phyloP scores from a whole-genome alignment of 495 filamentous ascomycete species.

The Ramalina intermedia region DNA sequence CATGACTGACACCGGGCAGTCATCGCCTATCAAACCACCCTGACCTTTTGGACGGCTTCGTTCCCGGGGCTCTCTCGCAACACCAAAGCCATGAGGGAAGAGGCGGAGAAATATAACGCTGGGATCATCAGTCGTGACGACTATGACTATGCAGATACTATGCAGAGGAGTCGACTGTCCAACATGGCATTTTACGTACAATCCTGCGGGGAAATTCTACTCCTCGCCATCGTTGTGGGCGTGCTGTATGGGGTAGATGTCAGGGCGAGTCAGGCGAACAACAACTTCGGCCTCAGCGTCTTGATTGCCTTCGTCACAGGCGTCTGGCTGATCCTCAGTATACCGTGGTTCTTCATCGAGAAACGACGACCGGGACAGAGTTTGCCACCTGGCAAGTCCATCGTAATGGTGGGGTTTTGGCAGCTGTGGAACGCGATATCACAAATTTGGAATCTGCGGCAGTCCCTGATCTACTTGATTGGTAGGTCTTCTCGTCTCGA shows the following conservation, averaged over 20 bases:
- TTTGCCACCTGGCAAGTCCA: conserved; percentile 28
- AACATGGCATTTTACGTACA: conserved; percentile 51
- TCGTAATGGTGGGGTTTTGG: conserved; percentile 42
- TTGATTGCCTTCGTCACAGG: conserved; percentile 50
- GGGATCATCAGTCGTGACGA: conserved; percentile 41
- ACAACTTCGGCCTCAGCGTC: conserved; percentile 51
- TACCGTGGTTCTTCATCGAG: conserved; percentile 52
- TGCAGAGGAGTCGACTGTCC: conserved; percentile 45
- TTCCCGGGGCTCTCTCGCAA: conserved; percentile 50
- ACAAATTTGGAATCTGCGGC: conserved; percentile 49
- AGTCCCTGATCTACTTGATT: conserved; percentile 47
- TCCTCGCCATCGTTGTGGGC: conserved; percentile 46
- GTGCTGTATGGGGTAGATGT: conserved; percentile 47
- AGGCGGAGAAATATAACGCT: conserved; percentile 34
- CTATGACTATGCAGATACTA: conserved; percentile 45
- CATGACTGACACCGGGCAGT: conserved; percentile 15
- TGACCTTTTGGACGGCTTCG: conserved; percentile 54
- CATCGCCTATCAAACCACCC: conserved; percentile 50
- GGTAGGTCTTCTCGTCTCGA: conserved; percentile 19
- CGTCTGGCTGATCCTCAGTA: conserved; percentile 43
- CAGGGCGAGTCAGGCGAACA: conserved; percentile 40
- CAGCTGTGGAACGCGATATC: conserved; percentile 40
- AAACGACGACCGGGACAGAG: conserved; percentile 44
- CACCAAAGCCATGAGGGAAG: conserved; percentile 35
- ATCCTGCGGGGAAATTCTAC: conserved; percentile 43